Conservation (phyloP, 176 grass and related monocot species). For the Eragrostis nindensis region DNA sequence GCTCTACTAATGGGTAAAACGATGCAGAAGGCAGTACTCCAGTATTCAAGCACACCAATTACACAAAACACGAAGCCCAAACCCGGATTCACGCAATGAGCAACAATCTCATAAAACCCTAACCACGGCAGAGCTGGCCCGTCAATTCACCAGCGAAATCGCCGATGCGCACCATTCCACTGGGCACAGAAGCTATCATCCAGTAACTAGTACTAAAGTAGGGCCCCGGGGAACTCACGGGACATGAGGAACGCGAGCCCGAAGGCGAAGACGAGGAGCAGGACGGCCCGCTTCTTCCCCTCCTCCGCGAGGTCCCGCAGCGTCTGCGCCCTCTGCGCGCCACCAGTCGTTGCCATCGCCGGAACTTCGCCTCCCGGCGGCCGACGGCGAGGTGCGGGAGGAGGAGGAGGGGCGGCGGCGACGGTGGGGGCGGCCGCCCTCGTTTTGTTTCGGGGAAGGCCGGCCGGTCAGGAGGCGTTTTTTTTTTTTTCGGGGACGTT, state of each 20-base stretch:
- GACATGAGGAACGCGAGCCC: slow-evolving; percentile 64
- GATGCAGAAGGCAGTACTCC: not conserved
- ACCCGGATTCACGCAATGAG: not conserved
- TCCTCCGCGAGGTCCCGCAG: slow-evolving; percentile 57
- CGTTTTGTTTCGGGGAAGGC: slow-evolving; percentile 19
- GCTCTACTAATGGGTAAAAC: not conserved
- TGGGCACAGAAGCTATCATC: not conserved
- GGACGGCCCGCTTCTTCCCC: slow-evolving; percentile 63
- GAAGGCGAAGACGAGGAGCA: slow-evolving; percentile 59
- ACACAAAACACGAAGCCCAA: not conserved
- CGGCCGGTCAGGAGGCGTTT: slow-evolving; percentile 4
- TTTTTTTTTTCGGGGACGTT: not conserved
- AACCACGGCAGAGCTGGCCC: slow-evolving; percentile 23
- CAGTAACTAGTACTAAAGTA: not conserved
- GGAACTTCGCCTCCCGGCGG: slow-evolving; percentile 3
- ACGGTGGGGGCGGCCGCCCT: slow-evolving; percentile 8
- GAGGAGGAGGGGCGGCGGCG: not conserved
- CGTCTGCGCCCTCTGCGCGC: slow-evolving; percentile 34
- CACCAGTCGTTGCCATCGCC: slow-evolving; percentile 32
- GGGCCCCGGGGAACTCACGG: slow-evolving; percentile 43
- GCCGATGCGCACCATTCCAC: not conserved
- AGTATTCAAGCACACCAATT: not conserved
- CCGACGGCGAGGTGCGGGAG: not conserved
- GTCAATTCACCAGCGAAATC: not conserved
- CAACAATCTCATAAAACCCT: slow-evolving; percentile 35